These are phyloP conservation scores for Sarcocystis neurona DNA, from an alignment of 169 alveolate genomes.

Conservation along the genomic window DNA sequence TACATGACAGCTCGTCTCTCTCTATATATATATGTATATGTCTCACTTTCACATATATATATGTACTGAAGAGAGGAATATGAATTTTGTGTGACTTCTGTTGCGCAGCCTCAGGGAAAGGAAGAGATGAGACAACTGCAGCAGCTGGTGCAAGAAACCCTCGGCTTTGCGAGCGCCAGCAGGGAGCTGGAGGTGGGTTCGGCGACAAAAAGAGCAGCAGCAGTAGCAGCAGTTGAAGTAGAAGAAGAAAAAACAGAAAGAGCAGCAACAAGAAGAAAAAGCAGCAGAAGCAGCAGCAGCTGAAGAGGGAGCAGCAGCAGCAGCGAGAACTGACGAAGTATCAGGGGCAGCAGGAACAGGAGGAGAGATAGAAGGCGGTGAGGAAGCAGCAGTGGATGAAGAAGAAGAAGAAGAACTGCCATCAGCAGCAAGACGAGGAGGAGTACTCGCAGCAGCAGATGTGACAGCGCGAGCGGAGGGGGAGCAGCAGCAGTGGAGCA, in stretches of 20 bases:
- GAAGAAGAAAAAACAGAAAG: background rate
- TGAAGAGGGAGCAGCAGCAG: too few relatives aligned
- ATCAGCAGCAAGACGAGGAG: too few relatives aligned
- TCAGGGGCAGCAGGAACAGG: background rate
- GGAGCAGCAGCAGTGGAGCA: background rate
- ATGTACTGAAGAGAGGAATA: too few relatives aligned
- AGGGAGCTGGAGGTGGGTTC: constrained; percentile 25
- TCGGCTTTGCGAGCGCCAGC: constrained; percentile 39
- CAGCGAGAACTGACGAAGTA: too few relatives aligned
- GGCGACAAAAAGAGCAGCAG: background rate
- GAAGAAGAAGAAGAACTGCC: too few relatives aligned
- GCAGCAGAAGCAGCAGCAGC: background rate
- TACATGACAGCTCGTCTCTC: too few relatives aligned
- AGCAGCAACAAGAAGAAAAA: background rate
- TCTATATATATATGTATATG: too few relatives aligned
- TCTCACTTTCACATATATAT: too few relatives aligned
- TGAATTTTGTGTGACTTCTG: too few relatives aligned
- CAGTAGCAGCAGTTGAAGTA: background rate
- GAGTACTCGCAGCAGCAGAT: too few relatives aligned
- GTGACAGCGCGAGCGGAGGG: background rate
- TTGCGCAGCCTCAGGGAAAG: background rate
- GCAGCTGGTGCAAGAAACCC: constrained; percentile 33
- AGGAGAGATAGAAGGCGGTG: constrained; percentile 1
- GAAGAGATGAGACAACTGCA: constrained; percentile 12
- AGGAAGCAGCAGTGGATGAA: background rate